Conservation (phyloP, 805 yeast genomes). For the Ogataea neopini region DNA sequence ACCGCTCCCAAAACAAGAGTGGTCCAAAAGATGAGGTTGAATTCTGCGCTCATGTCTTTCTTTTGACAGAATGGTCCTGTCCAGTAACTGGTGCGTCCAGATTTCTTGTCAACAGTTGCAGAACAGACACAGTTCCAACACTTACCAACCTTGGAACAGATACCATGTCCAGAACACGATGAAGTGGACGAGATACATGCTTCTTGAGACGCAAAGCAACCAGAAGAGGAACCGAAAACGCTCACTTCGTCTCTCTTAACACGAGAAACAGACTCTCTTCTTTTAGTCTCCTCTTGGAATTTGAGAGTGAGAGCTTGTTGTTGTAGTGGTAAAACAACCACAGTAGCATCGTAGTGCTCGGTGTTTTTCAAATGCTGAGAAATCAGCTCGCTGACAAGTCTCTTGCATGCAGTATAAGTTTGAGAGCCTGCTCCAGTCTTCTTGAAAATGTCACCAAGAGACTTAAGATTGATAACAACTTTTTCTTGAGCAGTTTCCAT, state of each 20-base stretch:
- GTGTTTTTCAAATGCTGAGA: slow-evolving; percentile 18
- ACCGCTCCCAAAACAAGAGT: slow-evolving; percentile 47
- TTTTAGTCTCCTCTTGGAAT: slow-evolving; percentile 13
- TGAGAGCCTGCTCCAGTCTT: slow-evolving; percentile 45
- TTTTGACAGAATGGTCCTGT: slow-evolving; percentile 63
- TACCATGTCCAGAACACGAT: slow-evolving; percentile 56
- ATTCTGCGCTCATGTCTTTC: slow-evolving; percentile 64
- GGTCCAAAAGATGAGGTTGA: slow-evolving; percentile 72
- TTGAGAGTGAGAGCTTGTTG: slow-evolving; percentile 26
- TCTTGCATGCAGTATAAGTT: slow-evolving; percentile 42
- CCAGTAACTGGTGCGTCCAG: slow-evolving; percentile 53
- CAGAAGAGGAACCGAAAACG: slow-evolving; percentile 12
- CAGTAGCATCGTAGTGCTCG: slow-evolving; percentile 26
- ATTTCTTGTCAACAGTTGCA: slow-evolving; percentile 42
- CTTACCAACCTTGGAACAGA: slow-evolving; percentile 42
- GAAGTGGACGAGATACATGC: slow-evolving; percentile 48
- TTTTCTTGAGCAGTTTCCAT: slow-evolving; percentile 24
- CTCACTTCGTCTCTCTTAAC: slow-evolving; percentile 25
- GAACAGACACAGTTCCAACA: slow-evolving; percentile 56
- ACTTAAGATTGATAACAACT: slow-evolving; percentile 42
- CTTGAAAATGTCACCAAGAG: slow-evolving; percentile 43
- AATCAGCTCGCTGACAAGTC: slow-evolving; percentile 37
- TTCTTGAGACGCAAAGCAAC: slow-evolving; percentile 45
- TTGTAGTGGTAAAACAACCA: slow-evolving; percentile 36
- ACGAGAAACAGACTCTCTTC: slow-evolving; percentile 15